These are phyloP conservation scores for Fraxinus albicans DNA, from an alignment of 305 asterid genomes.

Conservation along the genomic window DNA sequence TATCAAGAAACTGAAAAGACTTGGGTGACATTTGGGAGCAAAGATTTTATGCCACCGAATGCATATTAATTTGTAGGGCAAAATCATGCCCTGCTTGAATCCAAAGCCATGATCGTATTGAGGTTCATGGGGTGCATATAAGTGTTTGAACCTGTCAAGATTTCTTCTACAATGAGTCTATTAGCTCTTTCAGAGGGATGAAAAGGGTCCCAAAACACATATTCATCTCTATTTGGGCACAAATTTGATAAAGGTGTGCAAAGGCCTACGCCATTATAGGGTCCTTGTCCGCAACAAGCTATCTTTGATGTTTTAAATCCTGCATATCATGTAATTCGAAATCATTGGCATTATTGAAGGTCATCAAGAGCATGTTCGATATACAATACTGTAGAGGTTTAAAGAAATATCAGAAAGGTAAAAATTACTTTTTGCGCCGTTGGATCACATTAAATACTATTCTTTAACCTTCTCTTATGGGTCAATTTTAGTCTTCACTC, in stretches of 20 bases:
- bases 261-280: constrained; percentile 28
- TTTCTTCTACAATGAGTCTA: constrained; percentile 26
- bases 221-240: constrained; percentile 24
- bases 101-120: constrained; percentile 28
- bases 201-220: constrained; percentile 33
- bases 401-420: too few relatives aligned
- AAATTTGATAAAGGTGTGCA: constrained; percentile 31
- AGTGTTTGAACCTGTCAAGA: constrained; percentile 13
- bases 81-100: background rate
- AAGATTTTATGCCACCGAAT: background rate
- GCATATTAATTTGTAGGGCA: background rate
- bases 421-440: too few relatives aligned
- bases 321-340: background rate
- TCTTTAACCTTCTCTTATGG: too few relatives aligned
- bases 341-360: background rate
- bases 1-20: background rate
- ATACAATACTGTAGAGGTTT: too few relatives aligned
- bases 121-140: constrained; percentile 35
- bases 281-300: constrained; percentile 41
- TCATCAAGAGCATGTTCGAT: background rate
- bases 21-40: background rate
- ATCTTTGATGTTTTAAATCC: constrained; percentile 29
- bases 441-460: too few relatives aligned
- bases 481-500: too few relatives aligned
- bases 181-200: constrained; percentile 36